Evolutionary conservation across 805 yeast genomes (phyloP).

Genomic region (Kluyveromyces dobzhanskii): DNA sequence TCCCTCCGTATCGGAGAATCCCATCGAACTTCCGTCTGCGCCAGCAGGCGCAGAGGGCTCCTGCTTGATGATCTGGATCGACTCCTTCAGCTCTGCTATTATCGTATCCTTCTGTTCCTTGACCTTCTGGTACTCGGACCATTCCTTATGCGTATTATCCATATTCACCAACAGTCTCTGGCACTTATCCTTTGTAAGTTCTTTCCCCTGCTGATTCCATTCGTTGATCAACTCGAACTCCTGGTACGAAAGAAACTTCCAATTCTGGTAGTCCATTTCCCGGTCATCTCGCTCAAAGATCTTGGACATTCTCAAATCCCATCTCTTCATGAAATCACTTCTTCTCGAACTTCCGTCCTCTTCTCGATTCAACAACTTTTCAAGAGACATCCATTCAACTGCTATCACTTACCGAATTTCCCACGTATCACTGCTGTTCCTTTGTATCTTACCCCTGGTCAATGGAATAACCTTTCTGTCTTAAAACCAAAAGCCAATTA

Average conservation of each 20-base stretch:
- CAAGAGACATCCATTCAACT: slow-evolving; percentile 3
- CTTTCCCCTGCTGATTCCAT: slow-evolving; percentile 26
- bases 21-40: neutral
- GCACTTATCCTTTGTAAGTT: slow-evolving; percentile 16
- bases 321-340: neutral
- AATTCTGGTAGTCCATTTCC: slow-evolving; percentile 26
- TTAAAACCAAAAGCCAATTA: no score
- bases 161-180: slow-evolving; percentile 16
- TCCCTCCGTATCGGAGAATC: neutral
- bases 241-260: slow-evolving; percentile 29
- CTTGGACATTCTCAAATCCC: slow-evolving; percentile 1
- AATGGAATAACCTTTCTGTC: no score
- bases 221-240: slow-evolving; percentile 30
- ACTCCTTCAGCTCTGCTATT: slow-evolving; percentile 14
- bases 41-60: slow-evolving; percentile 10
- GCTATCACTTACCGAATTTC: no score
- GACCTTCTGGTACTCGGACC: slow-evolving; percentile 16
- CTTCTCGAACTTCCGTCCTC: neutral
- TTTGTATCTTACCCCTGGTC: no score
- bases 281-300: slow-evolving; percentile 14
- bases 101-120: slow-evolving; percentile 15
- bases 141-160: slow-evolving; percentile 16
- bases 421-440: no score
- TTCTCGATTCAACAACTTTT: slow-evolving; percentile 2
- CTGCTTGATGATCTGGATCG: slow-evolving; percentile 16